These are phyloP conservation scores for Rhododendron kiyosumense DNA, from an alignment of 148 eudicot genomes.

Conservation along the genomic window DNA sequence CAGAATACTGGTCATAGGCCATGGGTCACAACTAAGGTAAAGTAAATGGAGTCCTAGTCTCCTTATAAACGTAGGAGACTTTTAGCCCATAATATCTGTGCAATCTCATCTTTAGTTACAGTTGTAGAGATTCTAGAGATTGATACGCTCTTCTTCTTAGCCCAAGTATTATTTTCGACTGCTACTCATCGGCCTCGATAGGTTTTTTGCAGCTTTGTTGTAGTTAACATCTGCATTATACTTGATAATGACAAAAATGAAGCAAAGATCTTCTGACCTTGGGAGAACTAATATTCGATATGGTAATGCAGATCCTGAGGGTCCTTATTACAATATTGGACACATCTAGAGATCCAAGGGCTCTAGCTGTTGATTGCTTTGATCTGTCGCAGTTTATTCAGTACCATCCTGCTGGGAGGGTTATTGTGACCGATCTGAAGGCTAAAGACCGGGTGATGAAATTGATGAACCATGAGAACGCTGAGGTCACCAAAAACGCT, in stretches of 20 bases:
- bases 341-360: slow-evolving; percentile 68
- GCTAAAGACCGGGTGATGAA: slow-evolving; percentile 97
- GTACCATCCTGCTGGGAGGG: slow-evolving; percentile 87
- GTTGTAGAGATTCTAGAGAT: not conserved
- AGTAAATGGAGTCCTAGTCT: not conserved
- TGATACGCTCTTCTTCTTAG: not conserved
- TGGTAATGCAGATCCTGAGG: slow-evolving; percentile 59
- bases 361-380: slow-evolving; percentile 89
- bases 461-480: slow-evolving; percentile 83
- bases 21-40: not conserved
- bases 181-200: not conserved
- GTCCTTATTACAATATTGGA: slow-evolving; percentile 91
- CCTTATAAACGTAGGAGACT: not conserved
- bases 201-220: not conserved
- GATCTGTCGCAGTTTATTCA: slow-evolving; percentile 97
- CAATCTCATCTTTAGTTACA: not conserved
- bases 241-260: not conserved
- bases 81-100: not conserved
- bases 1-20: not conserved
- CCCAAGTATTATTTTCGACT: not conserved
- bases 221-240: not conserved
- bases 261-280: not conserved
- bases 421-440: slow-evolving; percentile 78
- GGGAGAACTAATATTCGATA: not conserved
- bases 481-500: slow-evolving; percentile 92